Percentiles rank a stretch among this genome's conserved stretches.
Evolutionary conservation across 441 rosid genomes (phyloP).

Genomic region (Jatropha multifida): DNA sequence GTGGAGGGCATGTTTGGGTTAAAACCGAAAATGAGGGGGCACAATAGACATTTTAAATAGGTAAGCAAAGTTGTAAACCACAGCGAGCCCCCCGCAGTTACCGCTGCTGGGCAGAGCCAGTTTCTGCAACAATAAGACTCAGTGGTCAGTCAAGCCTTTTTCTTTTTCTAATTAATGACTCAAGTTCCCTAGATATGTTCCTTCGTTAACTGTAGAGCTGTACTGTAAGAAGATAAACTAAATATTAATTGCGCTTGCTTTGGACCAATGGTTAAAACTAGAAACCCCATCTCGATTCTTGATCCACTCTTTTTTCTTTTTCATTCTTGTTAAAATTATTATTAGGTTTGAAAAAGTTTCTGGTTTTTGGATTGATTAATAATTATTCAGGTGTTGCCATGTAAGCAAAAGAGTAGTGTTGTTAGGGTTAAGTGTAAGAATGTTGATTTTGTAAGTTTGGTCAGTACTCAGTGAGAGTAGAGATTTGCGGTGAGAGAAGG

Average conservation of each 20-base stretch:
- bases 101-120: conserved; percentile 13
- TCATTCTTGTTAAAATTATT: no score
- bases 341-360: no score
- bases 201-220: no score
- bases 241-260: not conserved
- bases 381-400: no score
- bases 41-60: not conserved
- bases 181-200: conserved; percentile 11
- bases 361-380: no score
- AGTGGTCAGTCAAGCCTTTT: no score
- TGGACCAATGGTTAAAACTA: not conserved
- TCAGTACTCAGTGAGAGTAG: not conserved
- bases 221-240: no score
- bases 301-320: no score
- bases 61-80: not conserved
- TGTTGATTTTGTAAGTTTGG: not conserved
- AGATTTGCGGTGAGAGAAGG: not conserved
- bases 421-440: not conserved
- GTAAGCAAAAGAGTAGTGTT: no score
- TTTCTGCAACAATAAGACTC: not conserved
- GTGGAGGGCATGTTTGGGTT: not conserved
- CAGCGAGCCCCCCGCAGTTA: conserved; percentile 21
- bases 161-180: not conserved
- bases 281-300: no score
- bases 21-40: not conserved